phyloP scores from a whole-genome alignment of 441 rosid species.

The Raphanus hybrid region DNA sequence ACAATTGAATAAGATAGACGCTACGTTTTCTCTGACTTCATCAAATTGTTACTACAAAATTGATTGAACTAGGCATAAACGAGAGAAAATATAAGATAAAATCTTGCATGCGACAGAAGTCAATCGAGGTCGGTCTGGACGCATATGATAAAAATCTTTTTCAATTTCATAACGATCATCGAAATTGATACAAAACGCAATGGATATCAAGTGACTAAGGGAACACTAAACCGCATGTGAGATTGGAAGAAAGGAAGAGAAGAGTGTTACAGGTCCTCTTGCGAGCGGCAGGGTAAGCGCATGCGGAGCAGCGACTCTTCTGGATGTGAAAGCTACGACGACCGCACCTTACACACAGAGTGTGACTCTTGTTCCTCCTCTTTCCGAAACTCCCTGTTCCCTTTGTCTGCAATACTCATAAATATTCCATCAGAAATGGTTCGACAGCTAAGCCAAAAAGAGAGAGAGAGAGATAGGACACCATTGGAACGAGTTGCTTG shows the following conservation, averaged over 20 bases:
- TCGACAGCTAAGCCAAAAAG: background rate
- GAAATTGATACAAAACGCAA: too few relatives aligned
- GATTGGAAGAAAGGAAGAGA: background rate
- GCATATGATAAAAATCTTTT: background rate
- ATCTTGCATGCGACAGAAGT: too few relatives aligned
- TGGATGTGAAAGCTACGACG: constrained; percentile 35
- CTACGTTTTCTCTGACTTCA: too few relatives aligned
- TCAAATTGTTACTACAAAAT: too few relatives aligned
- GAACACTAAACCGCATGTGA: background rate
- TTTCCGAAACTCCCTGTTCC: constrained; percentile 64
- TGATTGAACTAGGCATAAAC: background rate
- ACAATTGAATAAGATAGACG: background rate
- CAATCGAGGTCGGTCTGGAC: too few relatives aligned
- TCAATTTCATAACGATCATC: too few relatives aligned
- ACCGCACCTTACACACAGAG: constrained; percentile 61
- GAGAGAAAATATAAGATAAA: background rate
- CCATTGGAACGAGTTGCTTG: background rate
- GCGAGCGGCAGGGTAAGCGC: constrained; percentile 59
- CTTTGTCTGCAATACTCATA: constrained; percentile 46
- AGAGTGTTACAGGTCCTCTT: constrained; percentile 50
- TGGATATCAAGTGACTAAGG: background rate
- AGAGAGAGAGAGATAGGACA: background rate
- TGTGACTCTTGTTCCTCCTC: constrained; percentile 64
- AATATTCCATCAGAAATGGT: constrained; percentile 8
- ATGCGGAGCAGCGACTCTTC: constrained; percentile 63